Evolutionary conservation across 441 rosid species (phyloP).

Genomic region (Croton laevigatus): DNA sequence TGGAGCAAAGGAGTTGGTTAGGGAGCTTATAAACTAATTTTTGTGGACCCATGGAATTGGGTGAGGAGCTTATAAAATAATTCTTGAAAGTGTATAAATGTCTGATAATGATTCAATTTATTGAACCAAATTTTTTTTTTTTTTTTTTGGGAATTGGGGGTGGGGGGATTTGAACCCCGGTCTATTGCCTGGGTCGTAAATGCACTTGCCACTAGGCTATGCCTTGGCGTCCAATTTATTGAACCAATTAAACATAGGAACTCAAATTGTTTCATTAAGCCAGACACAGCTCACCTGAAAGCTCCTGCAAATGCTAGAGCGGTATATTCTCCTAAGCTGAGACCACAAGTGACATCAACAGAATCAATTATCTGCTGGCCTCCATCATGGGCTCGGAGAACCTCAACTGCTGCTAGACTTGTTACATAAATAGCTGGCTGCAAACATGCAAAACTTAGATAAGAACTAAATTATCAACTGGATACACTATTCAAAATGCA

Average conservation of each 20-base stretch:
- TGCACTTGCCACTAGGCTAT: too few species aligned
- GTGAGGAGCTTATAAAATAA: neutral
- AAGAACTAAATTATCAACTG: conserved; percentile 7
- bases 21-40: neutral
- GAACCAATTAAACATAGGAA: neutral
- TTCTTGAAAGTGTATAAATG: neutral
- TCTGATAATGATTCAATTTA: neutral
- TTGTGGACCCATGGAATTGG: neutral
- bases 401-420: conserved; percentile 94
- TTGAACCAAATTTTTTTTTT: too few species aligned
- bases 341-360: conserved; percentile 93
- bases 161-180: too few species aligned
- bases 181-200: too few species aligned
- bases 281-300: conserved; percentile 56
- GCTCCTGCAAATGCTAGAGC: conserved; percentile 97
- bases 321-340: conserved; percentile 97
- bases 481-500: neutral
- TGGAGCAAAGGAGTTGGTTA: neutral
- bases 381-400: conserved; percentile 80
- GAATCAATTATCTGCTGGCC: conserved; percentile 89
- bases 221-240: too few species aligned
- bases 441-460: conserved; percentile 18
- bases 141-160: too few species aligned
- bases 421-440: conserved; percentile 99
- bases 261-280: neutral